Evolutionary conservation across 306 rosid genomes (phyloP).

Genomic region (Prunus davidiana): DNA sequence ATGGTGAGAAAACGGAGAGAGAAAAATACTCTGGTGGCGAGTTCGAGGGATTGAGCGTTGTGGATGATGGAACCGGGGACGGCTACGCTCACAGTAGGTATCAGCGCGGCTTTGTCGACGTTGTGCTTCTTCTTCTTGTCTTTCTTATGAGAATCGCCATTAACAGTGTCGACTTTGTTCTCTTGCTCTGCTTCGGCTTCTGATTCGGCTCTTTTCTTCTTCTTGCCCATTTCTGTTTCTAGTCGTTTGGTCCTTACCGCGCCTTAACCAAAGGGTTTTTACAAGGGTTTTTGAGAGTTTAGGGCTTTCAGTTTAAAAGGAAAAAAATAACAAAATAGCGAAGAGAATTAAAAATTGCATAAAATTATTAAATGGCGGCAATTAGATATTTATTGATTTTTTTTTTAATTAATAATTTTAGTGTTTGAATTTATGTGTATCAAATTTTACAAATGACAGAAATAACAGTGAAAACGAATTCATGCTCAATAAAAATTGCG

Average conservation of each 20-base stretch:
- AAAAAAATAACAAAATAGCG: too few relatives aligned
- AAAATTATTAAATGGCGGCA: too few relatives aligned
- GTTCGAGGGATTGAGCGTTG: constrained; percentile 82
- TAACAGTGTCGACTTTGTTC: constrained; percentile 4
- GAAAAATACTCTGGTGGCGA: constrained; percentile 71
- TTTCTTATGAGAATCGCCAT: constrained; percentile 33
- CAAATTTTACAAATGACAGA: too few relatives aligned
- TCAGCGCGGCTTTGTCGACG: constrained; percentile 23
- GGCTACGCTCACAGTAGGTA: constrained; percentile 73
- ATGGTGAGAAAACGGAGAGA: neutral
- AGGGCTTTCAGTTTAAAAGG: neutral
- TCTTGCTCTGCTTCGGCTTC: constrained; percentile 17
- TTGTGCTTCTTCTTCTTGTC: constrained; percentile 26
- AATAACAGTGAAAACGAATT: too few relatives aligned
- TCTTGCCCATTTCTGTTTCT: constrained; percentile 60
- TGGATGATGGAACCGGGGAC: constrained; percentile 87
- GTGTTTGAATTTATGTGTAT: too few relatives aligned
- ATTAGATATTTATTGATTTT: too few relatives aligned
- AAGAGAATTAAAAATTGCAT: too few relatives aligned
- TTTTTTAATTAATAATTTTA: too few relatives aligned
- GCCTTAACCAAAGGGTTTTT: neutral
- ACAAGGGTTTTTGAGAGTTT: neutral
- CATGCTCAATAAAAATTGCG: too few relatives aligned
- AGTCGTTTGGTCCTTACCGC: neutral
- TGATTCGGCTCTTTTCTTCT: constrained; percentile 47